Base-by-base conservation (phyloP, 2,329 filamentous ascomycete genomes). In the Xylaria sp. region DNA sequence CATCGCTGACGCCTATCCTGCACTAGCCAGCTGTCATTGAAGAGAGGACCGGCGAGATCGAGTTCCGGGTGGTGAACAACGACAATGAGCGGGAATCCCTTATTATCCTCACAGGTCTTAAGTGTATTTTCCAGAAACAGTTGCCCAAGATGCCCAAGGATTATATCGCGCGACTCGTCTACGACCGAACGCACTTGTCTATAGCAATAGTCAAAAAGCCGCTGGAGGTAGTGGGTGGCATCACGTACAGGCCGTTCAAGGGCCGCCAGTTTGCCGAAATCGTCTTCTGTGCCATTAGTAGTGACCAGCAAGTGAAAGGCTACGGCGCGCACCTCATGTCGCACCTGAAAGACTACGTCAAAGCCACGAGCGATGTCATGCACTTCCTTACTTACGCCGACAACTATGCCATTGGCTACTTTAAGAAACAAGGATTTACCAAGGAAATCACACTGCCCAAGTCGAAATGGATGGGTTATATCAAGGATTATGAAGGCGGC, bases 61-160 rank as follows among this genome's bases (percentile, higher is more conserved):
- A 98, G 76, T 98, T 98, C 77, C 89, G 94, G 50, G 95, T 98
- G 6, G 95, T 99, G 72, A 98, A 98, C 83, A 99, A 99, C 74
- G 95, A 99, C 74, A 91, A 91, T 71, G 84, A 89, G 38, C 87
- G 90, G 67, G 92, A 97, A 73, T 96, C 92, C 74, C 89, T 94
- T 69, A 96, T 98, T 73, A 96, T 99, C 70, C 83, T 99, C 62
- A 97, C 94, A 0, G 95, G 95, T 14, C 83, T 99, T 58, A 99
- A 98, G 76, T 97, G 94, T 74, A 96, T 99, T 68, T 98, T 99
- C 73, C 95, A 99, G 76, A 98, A 98, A 72, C 95, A 99, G 75
- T 83, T 99, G 5, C 95, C 95, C 0, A 98, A 98, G 78, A 99
- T 99, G 95, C 95, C 95, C 14, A 97, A 98, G 78, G 95, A 98